A percentile compares a stretch with the other conserved stretches of the same genome.
These are phyloP conservation scores for Emmonsiellopsis sp. DNA, from an alignment of 2,329 filamentous ascomycete genomes.

Conservation along the genomic window DNA sequence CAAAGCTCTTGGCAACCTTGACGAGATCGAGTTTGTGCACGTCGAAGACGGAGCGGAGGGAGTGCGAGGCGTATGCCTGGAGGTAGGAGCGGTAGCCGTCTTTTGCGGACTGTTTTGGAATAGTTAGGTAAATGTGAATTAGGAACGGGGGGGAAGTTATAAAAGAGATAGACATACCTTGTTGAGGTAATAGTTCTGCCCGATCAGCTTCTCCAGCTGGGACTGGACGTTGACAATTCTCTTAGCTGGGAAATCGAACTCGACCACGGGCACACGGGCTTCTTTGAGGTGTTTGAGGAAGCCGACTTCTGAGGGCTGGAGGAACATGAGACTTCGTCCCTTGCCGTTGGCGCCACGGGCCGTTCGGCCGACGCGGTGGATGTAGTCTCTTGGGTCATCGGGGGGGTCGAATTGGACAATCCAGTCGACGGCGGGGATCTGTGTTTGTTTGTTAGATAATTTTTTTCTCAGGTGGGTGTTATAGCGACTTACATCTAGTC, in stretches of 20 bases:
- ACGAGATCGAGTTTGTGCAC: constrained; percentile 71
- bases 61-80: constrained; percentile 87
- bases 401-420: constrained; percentile 94
- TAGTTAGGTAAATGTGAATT: constrained; percentile 1
- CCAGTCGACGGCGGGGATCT: constrained; percentile 92
- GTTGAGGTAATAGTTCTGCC: constrained; percentile 94
- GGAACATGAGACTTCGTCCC: constrained; percentile 83
- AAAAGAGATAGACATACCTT: constrained; percentile 45
- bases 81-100: constrained; percentile 80
- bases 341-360: constrained; percentile 75
- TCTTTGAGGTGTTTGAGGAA: constrained; percentile 88
- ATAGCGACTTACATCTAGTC: constrained; percentile 60
- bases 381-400: constrained; percentile 83
- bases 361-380: constrained; percentile 92
- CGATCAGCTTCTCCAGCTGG: constrained; percentile 88
- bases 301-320: constrained; percentile 84
- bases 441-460: not conserved
- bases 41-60: constrained; percentile 72
- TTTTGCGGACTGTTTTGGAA: constrained; percentile 46
- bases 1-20: constrained; percentile 77
- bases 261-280: constrained; percentile 82
- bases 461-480: not conserved
- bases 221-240: constrained; percentile 87
- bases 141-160: not conserved
- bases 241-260: constrained; percentile 88